Base-by-base conservation (phyloP, 139 green algal genomes). In the Deuterostichococcus epilithicus region DNA sequence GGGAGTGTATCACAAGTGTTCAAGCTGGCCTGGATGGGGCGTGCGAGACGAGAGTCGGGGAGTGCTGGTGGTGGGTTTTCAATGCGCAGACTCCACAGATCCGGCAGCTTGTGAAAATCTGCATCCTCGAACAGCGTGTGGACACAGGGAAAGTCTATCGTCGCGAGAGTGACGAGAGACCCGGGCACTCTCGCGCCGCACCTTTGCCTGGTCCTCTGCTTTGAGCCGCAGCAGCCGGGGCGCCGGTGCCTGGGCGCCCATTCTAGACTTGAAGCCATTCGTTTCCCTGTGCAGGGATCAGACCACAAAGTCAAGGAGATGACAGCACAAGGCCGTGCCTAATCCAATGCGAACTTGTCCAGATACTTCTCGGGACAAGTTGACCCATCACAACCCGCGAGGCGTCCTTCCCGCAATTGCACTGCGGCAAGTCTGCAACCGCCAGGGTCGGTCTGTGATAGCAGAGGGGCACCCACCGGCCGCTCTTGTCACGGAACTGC, bases 211-310 rank as follows among this genome's bases (percentile, higher is more conserved):
- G 82, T 97, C 91, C 77, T 96, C 88, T 2, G 89, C 84, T 76
- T 91, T 93, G 1, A 99, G 87, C 39, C 92, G 87, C 78, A 99
- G 88, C 81, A 99, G 76, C 39, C 94, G 88, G 3, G 95, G 94
- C 66, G 90, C 83, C 20, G 88, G 78, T 2, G 88, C 87, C 34
- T 87, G 81, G 18, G 84, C 65, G 13, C 88, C 92, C 80, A 92
- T 92, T 30, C 83, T 80, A 30, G 75, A 84, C 33, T 81, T 88
- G 80, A 98, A 98, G 23, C 77, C 94, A 77, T 89, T 92, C 15
- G 86, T 85, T 67, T 91, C 80, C 73, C 85, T 86, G 59, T 83
- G 22, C 15, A 34, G 10, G 10, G 22, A 32, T 35, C 25, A 70
- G n/a, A 70, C 15, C 1, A 15, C 35, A 36, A 70, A 20, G 20